phyloP scores from a whole-genome alignment of 1,284 basidiomycete species.

The Afroboletus lepidellus region DNA sequence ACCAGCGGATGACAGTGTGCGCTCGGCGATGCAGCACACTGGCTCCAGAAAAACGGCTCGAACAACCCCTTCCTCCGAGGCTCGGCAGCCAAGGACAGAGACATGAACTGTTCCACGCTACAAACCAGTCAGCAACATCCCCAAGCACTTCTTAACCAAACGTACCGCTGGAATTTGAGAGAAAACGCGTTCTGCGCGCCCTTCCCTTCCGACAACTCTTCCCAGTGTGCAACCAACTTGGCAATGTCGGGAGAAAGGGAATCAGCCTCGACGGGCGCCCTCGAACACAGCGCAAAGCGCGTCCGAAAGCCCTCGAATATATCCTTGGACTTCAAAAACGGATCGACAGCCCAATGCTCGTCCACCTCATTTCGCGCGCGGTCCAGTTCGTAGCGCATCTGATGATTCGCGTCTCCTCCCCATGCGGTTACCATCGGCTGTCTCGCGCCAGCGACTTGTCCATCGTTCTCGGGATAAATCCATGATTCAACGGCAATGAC shows the following conservation, averaged over 20 bases:
- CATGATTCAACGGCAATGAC: constrained; percentile 61
- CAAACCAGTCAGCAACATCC: constrained; percentile 11
- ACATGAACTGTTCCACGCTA: constrained; percentile 78
- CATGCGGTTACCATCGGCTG: constrained; percentile 61
- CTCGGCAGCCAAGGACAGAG: constrained; percentile 72
- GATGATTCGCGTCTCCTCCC: constrained; percentile 55
- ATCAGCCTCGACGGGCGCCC: constrained; percentile 36
- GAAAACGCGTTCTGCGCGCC: constrained; percentile 43
- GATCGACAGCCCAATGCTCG: constrained; percentile 42
- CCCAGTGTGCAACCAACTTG: constrained; percentile 55
- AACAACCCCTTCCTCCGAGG: constrained; percentile 67
- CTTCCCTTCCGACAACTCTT: constrained; percentile 41
- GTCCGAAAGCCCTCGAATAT: constrained; percentile 54
- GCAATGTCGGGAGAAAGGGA: constrained; percentile 39
- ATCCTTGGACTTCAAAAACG: constrained; percentile 42
- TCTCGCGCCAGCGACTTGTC: constrained; percentile 32
- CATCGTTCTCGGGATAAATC: constrained; percentile 48
- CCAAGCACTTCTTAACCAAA: background rate
- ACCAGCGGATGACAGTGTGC: constrained; percentile 51
- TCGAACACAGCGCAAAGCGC: constrained; percentile 52
- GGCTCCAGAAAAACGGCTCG: constrained; percentile 72
- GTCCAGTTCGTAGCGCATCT: constrained; percentile 34
- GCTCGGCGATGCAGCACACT: constrained; percentile 38
- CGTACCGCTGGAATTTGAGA: constrained; percentile 63
- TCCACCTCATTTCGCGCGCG: constrained; percentile 43